Base-by-base conservation (phyloP, 352 stramenopile species). In the Plasmopara viticola region DNA sequence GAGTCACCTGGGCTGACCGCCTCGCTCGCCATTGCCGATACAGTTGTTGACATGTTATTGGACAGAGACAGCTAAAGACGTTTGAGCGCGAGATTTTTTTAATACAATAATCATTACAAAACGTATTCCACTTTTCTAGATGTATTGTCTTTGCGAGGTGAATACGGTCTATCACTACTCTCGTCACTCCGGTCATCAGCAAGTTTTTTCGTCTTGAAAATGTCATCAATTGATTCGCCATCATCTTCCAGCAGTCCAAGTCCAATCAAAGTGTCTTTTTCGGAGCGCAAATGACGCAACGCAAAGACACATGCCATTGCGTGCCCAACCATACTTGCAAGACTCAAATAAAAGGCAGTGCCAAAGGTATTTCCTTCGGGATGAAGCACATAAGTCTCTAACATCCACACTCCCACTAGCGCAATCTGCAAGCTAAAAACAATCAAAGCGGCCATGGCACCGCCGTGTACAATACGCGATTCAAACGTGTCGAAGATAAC, bases 1-100 rank as follows among this genome's bases (percentile, higher is more conserved):
- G 96, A 99, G 60, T 98, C 92, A 15, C 96, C 95, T 9, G 96
- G 96, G n/a, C 68, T 96, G 68, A 97, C 90, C 1, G 75, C 85
- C 10, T 92, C 75, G 6, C 69, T 97, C 2, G 80, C 85, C 4
- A 87, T 97, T 20, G 88, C 76, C 3, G 78, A 97, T 17, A 60
- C 68, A 29, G 82, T 95, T 14, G 44, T 84, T 10, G 53, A 66
- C 7, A 74, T 88, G 52, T 31, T 92, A 5, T 39, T 67, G 30
- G 41, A 57, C 14, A 44, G 56, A n/a, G 48, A 64, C 20, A 25
- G 20, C 20, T 25, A 25, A 25, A 25, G 3, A 25, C 20, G 20
- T 25, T 25, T 25, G 3, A 25, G 20, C 3, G 20, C 3, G 20
- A 25, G 20, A 25, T 45, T 46, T 53, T 13, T 14, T 51, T n/a